Evolutionary conservation across 345 rosid genomes (phyloP), one percentile per base, ranked within the genome.

Genomic region (Linum tenue): DNA sequence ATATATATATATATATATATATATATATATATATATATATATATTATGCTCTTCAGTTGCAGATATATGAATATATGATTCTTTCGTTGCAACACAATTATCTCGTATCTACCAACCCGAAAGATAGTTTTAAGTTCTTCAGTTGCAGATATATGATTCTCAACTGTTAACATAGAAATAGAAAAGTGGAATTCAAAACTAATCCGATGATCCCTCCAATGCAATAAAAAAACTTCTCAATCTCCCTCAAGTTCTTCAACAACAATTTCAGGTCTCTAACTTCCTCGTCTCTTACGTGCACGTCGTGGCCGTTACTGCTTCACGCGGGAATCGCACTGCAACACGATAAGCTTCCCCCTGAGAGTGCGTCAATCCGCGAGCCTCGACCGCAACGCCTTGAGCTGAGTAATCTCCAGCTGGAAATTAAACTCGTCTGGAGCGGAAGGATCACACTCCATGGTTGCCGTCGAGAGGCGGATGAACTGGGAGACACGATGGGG

Each of bases 131-230:
- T n/a, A n/a, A n/a, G n/a, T n/a, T n/a, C 31, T 37, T 57, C 35
- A n/a, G n/a, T 57, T 2, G 37, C 31, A 57, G 60, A 57, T 4
- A 17, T 57, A 35, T 7, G 0, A 5, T 17, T 55, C 3, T 16
- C 37, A 5, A 57, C n/a, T 57, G 38, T 16, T 17, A 57, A 57
- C 1, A 9, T 4, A 57, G 31, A 8, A 57, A 57, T 17, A 37
- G 12, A 50, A 64, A 15, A 3, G 37, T 15, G 62, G 3, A 55
- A 35, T 40, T n/a, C n/a, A n/a, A 36, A 14, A 68, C 66, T 73
- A 64, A 89, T 97, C 98, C 97, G 55, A 89, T 83, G 43, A 92
- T 83, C 63, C 98, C 98, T 57, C 98, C 97, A 71, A 92, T 81
- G 81, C 98, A 92, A 70, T 85, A 84, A 67, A 87, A 89, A 66